Evolutionary conservation across 345 rosid species (phyloP).

Genomic region (Gossypium australe): DNA sequence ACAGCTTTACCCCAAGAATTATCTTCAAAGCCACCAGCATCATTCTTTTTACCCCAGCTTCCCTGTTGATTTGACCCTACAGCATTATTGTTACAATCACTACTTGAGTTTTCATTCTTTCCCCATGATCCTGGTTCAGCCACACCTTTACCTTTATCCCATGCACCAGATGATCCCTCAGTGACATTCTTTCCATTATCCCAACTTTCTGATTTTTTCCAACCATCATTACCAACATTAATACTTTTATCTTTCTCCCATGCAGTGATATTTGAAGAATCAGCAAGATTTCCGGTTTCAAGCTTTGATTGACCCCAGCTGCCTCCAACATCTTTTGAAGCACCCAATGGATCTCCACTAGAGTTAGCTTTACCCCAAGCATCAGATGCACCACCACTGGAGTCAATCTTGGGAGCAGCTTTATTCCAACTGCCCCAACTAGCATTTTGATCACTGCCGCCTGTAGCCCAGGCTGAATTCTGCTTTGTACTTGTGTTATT

Average conservation of each 20-base stretch:
- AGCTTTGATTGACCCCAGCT: constrained; percentile 33
- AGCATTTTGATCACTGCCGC: constrained; percentile 30
- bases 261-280: constrained; percentile 30
- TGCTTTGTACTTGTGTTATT: constrained; percentile 25
- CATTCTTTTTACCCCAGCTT: constrained; percentile 15
- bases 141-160: constrained; percentile 24
- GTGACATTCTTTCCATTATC: constrained; percentile 17
- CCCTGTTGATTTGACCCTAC: constrained; percentile 23
- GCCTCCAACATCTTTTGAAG: constrained; percentile 22
- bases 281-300: constrained; percentile 16
- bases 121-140: constrained; percentile 22
- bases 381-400: constrained; percentile 29
- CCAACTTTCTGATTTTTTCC: constrained; percentile 17
- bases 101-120: constrained; percentile 14
- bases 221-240: constrained; percentile 7
- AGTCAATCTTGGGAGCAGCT: constrained; percentile 29
- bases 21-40: constrained; percentile 8
- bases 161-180: constrained; percentile 16
- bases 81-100: constrained; percentile 16
- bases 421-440: constrained; percentile 58
- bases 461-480: constrained; percentile 44
- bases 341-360: constrained; percentile 19
- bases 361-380: constrained; percentile 45
- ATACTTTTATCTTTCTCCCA: constrained; percentile 30
- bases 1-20: constrained; percentile 23